A percentile compares a stretch with the other conserved stretches of the same genome.
Evolutionary conservation across 1,284 basidiomycete species (phyloP).

Genomic region (Xerocomus minutiporus): DNA sequence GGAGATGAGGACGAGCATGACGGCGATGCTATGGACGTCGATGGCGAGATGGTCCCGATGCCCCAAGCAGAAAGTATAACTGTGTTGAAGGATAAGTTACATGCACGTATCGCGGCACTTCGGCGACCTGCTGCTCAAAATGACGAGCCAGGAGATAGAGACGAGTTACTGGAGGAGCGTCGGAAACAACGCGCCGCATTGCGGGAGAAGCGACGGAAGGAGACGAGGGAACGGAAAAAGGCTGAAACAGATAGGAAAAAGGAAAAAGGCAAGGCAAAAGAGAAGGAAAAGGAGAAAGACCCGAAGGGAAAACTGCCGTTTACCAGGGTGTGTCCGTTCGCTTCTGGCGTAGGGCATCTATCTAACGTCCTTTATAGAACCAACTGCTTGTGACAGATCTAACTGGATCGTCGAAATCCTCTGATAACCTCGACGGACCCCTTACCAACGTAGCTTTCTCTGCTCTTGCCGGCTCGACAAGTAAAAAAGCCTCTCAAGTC

Average conservation of each 20-base stretch:
- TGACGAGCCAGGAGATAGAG: constrained; percentile 57
- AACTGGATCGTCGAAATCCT: constrained; percentile 29
- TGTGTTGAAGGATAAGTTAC: constrained; percentile 73
- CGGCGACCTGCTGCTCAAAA: constrained; percentile 42
- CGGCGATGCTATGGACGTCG: constrained; percentile 16
- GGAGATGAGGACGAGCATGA: not conserved
- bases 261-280: constrained; percentile 44
- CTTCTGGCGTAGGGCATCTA: not conserved
- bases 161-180: constrained; percentile 78
- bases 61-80: constrained; percentile 62
- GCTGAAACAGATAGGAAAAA: constrained; percentile 49
- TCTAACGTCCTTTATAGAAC: constrained; percentile 41
- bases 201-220: constrained; percentile 77
- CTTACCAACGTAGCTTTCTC: constrained; percentile 71
- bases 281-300: constrained; percentile 31
- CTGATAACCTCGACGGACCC: constrained; percentile 38
- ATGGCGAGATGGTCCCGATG: constrained; percentile 56
- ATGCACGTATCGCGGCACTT: constrained; percentile 71
- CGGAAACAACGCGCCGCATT: constrained; percentile 72
- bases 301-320: constrained; percentile 34
- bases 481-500: constrained; percentile 48
- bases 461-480: constrained; percentile 48
- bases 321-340: constrained; percentile 43
- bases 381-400: constrained; percentile 69
- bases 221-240: constrained; percentile 76